phyloP scores from a whole-genome alignment of 768 basidiomycete species.

The Melanogaster broomeanus region DNA sequence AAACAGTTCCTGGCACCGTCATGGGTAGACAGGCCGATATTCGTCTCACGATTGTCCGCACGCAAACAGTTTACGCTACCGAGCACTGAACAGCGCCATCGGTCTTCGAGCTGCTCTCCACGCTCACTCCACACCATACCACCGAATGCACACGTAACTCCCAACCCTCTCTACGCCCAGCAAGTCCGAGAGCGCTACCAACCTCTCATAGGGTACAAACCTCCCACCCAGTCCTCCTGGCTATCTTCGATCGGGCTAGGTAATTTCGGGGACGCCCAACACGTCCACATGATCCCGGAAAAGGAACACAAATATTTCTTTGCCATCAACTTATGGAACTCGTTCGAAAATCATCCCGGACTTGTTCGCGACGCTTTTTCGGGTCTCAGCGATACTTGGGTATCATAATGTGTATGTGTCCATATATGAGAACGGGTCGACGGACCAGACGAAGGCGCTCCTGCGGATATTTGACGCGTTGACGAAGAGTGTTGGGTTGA shows the following conservation, averaged over 20 bases:
- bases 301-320: slow-evolving; percentile 97
- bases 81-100: slow-evolving; percentile 78
- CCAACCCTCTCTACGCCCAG: slow-evolving; percentile 80
- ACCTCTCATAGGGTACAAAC: slow-evolving; percentile 76
- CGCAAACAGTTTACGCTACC: slow-evolving; percentile 73
- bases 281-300: slow-evolving; percentile 38
- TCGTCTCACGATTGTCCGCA: slow-evolving; percentile 48
- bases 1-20: slow-evolving; percentile 32
- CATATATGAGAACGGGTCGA: slow-evolving; percentile 99
- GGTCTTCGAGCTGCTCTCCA: slow-evolving; percentile 87
- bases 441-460: slow-evolving; percentile 97
- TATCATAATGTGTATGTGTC: slow-evolving; percentile 98
- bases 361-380: slow-evolving; percentile 94
- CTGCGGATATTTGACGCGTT: slow-evolving; percentile 94
- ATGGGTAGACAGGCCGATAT: slow-evolving; percentile 59
- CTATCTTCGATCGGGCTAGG: slow-evolving; percentile 52
- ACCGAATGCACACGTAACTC: slow-evolving; percentile 85
- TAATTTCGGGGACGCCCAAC: slow-evolving; percentile 42
- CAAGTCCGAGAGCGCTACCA: slow-evolving; percentile 88
- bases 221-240: slow-evolving; percentile 61
- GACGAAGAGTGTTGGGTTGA: slow-evolving; percentile 84
- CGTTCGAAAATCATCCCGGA: slow-evolving; percentile 98
- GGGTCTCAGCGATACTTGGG: slow-evolving; percentile 87
- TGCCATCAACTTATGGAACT: slow-evolving; percentile 99
- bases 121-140: slow-evolving; percentile 89